Evolutionary conservation across 164 flowering plant species (phyloP).

Genomic region (Dillenia turbinata): DNA sequence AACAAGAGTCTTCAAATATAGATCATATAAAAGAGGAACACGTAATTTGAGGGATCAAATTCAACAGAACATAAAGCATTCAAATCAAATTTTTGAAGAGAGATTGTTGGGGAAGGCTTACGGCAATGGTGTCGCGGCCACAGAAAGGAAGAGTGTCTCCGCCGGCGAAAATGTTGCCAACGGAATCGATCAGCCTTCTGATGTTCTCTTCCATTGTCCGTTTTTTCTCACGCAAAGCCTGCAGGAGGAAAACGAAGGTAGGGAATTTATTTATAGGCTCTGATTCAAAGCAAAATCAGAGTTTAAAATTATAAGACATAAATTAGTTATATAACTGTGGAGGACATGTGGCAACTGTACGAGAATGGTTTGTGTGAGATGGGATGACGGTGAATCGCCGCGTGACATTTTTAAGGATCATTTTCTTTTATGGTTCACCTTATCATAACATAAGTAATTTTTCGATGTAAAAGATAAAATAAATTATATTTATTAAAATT

Average conservation of each 20-base stretch:
- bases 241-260: background rate
- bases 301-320: no score
- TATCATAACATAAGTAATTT: no score
- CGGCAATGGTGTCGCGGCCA: slow-evolving; percentile 64
- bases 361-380: no score
- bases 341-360: no score
- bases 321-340: no score
- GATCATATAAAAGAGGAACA: background rate
- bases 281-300: no score
- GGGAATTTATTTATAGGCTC: no score
- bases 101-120: slow-evolving; percentile 14
- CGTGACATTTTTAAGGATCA: no score
- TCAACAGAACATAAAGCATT: background rate
- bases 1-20: background rate
- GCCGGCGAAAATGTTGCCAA: slow-evolving; percentile 62
- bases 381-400: no score
- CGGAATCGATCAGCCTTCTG: slow-evolving; percentile 55
- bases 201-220: slow-evolving; percentile 49
- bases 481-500: no score
- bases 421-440: no score
- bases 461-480: no score
- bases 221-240: background rate
- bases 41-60: background rate
- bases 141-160: slow-evolving; percentile 83
- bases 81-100: background rate